Conservation (phyloP, 163 green algal genomes). For the Scenedesmus sp. region DNA sequence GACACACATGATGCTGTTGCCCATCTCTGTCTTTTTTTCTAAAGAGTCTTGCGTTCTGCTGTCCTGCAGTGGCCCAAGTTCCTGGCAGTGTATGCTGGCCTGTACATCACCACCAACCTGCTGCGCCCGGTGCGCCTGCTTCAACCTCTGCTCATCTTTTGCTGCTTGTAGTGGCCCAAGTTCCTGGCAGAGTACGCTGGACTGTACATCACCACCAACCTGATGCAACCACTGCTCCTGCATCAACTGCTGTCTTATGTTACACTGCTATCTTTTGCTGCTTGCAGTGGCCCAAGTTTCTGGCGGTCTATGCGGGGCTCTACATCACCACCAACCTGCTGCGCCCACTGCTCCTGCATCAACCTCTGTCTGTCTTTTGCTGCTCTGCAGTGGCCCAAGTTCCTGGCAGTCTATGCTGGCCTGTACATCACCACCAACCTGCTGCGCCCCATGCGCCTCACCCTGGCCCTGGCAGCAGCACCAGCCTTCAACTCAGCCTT, state of each 20-base stretch:
- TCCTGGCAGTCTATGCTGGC: constrained; percentile 43
- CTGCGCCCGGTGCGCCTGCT: constrained; percentile 60
- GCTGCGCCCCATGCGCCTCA: constrained; percentile 62
- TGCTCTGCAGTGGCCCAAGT: constrained; percentile 14
- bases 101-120: constrained; percentile 56
- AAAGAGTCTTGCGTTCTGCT: background rate
- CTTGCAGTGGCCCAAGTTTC: constrained; percentile 20
- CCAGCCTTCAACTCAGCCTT: constrained; percentile 54
- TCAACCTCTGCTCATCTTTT: too few relatives aligned
- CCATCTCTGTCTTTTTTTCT: background rate
- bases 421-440: constrained; percentile 56
- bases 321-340: constrained; percentile 45
- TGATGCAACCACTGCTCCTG: background rate
- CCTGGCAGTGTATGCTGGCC: constrained; percentile 41
- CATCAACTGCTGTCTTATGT: too few relatives aligned
- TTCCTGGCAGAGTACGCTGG: constrained; percentile 45
- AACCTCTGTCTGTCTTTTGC: background rate
- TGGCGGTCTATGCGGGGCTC: constrained; percentile 44
- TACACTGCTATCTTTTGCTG: background rate
- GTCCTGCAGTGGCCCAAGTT: constrained; percentile 18
- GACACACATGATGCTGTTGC: background rate
- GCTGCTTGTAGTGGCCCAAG: background rate
- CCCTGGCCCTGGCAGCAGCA: constrained; percentile 59
- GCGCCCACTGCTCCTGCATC: background rate
- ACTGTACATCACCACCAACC: constrained; percentile 48